Base-by-base conservation (phyloP, 805 yeast genomes). In the Clavispora phyllophila region DNA sequence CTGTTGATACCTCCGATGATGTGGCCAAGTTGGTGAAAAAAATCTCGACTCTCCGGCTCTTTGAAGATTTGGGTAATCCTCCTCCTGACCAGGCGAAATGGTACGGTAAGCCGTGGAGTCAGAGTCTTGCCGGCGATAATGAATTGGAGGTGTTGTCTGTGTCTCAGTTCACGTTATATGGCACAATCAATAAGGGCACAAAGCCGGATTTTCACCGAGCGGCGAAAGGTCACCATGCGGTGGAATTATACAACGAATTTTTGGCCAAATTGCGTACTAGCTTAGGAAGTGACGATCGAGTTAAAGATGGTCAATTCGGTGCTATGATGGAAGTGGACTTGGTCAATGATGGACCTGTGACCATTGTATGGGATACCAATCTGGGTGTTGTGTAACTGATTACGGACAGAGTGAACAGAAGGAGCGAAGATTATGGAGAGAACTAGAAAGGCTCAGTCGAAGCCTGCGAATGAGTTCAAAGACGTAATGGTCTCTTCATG, bases 261-360 rank as follows among this genome's bases (percentile, higher is more conserved):
- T 60, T 86, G 42, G 38, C 42, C 2, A 57, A 67, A 18, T 62
- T 87, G 44, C 62, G 70, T 46, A 55, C 51, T 1, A 76, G 75
- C n/a, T 46, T 87, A 44, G 86, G 86, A 0, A 74, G 70, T 1
- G 80, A 72, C 0, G 58, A 55, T 5, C 78, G 77, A 37, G 95
- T 89, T 3, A 75, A 82, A 49, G 96, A 90, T 54, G 99, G 99
- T 2, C 71, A 78, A 42, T 93, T 93, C 60, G 99, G 98, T 0
- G 98, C 91, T 9, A 87, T 91, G 96, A 93, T 93, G 99, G 95
- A 87, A 49, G 96, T 95, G 13, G 75, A 76, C 1, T 63, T 91
- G 46, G 79, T 83, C 12, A 93, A 93, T 56, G 97, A 91, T 55
- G 98, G 98, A 1, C 98, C 98, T 0, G 88, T 87, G 0, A 91